These are phyloP conservation scores for Ustilago loliicola DNA, from an alignment of 1,284 basidiomycete species.

Conservation along the genomic window DNA sequence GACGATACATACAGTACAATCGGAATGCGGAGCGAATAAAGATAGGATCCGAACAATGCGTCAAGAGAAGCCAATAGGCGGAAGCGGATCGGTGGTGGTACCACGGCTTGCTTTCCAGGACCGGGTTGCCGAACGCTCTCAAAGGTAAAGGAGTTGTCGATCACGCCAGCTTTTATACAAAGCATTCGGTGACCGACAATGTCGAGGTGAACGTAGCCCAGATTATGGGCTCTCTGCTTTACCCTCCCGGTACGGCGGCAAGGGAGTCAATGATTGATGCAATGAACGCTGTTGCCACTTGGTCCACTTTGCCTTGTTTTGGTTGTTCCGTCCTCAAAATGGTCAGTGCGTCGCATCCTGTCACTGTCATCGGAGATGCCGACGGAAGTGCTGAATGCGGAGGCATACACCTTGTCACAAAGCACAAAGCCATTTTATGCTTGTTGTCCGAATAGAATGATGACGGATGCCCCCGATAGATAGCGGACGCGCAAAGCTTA, in stretches of 20 bases:
- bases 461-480: conserved; percentile 8
- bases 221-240: background rate
- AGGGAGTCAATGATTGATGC: no score
- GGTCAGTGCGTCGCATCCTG: conserved; percentile 3
- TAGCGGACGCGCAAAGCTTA: conserved; percentile 14
- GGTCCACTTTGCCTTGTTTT: background rate
- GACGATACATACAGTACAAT: conserved; percentile 10
- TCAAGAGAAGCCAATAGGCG: conserved; percentile 15
- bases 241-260: no score
- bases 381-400: background rate
- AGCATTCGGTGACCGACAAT: background rate
- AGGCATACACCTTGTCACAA: background rate
- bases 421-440: background rate
- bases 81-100: background rate
- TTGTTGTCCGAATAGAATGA: background rate
- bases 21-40: conserved; percentile 9
- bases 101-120: no score
- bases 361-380: background rate
- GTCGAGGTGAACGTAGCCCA: background rate
- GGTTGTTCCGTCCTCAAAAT: background rate
- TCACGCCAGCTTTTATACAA: conserved; percentile 3
- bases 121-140: no score
- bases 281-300: background rate
- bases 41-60: conserved; percentile 28
- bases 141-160: no score